Evolutionary conservation across 192 early-diverging fungal genomes (phyloP), one percentile per base, ranked within the genome.

Genomic region (Backusella westeae): DNA sequence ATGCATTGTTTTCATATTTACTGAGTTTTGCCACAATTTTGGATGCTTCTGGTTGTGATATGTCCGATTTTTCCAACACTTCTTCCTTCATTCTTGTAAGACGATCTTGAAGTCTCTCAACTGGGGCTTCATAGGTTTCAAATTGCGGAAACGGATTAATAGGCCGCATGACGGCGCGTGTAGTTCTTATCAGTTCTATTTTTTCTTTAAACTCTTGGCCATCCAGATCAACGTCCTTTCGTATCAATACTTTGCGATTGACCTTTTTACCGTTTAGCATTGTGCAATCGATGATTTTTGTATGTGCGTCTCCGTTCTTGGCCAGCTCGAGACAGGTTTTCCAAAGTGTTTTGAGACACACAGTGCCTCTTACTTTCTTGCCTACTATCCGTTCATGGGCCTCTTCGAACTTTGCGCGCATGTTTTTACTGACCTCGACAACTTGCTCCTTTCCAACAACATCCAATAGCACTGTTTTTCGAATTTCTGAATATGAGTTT

Each of bases 11-110:
- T 72, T n/a, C 39, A 19, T 46, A 72, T 49, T 72, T 17, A 6
- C 39, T 72, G 6, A 53, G 9, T 34, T 77, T 35, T 10, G 29
- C 23, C 41, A 72, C 36, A 17, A 44, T 66, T 32, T 65, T 56
- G 12, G 59, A n/a, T 42, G 69, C 19, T 39, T 46, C 39, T 14
- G 38, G 39, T 9, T 68, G 65, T 14, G 59, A n/a, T 4, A 44
- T 69, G 23, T 67, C 32, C 0, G 26, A 21, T 14, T 34, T 34
- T 9, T 29, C 12, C 21, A 41, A 29, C 2, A 29, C n/a, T n/a
- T 65, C 38, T 26, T 39, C 32, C 38, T 77, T 42, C 70, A 77
- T 77, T 26, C 69, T 69, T 7, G 9, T 23, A 14, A 77, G 21
- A 14, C 76, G 76, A 3, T 53, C 69, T 8, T 34, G 21, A 0